Evolutionary conservation across 192 early-diverging fungal genomes (phyloP), one percentile per base, ranked within the genome.

Genomic region (Oehlia diaphana): DNA sequence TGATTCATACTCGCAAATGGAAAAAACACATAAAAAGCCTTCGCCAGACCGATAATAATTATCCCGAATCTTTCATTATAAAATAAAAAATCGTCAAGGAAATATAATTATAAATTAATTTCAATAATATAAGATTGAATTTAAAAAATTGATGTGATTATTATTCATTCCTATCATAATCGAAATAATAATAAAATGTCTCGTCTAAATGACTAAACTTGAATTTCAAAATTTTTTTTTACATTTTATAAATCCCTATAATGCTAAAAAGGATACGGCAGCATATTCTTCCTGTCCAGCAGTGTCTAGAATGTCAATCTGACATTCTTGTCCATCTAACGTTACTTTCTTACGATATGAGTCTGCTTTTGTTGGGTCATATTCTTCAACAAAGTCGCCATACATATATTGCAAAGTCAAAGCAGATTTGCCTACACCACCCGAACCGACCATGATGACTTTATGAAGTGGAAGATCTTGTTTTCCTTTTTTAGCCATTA

Each of bases 341-440:
- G 83, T 79, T 50, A 93, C 88, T 84, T 95, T 95, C 83, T 96
- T 96, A 44, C 94, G 88, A 85, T 96, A 96, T 42, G 91, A 93
- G 82, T 96, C 95, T 65, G 94, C 95, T 81, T 96, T 96, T 58
- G 95, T 96, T 33, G 95, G 95, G 82, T 96, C 95, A 85, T 96
- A 96, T 82, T 96, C 94, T 85, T 96, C 94, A 71, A 95, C 92
- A 86, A 96, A 96, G 87, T 96, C 94, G 74, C 95, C 94, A 73
- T 95, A 95, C 94, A 95, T 92, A 87, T 92, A 95, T 84, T 96
- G 93, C 37, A 96, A 86, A 1, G 95, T 96, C 47, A 96, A 82
- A 14, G 95, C 95, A 5, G 93, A 94, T 83, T 96, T 96, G 58
- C 95, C 95, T 16, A 96, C 95, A 77, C 94, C 95, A 76, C 95